Conservation (phyloP, 225 moss, liverwort and hornwort species). For the Pleurozium schreberi region DNA sequence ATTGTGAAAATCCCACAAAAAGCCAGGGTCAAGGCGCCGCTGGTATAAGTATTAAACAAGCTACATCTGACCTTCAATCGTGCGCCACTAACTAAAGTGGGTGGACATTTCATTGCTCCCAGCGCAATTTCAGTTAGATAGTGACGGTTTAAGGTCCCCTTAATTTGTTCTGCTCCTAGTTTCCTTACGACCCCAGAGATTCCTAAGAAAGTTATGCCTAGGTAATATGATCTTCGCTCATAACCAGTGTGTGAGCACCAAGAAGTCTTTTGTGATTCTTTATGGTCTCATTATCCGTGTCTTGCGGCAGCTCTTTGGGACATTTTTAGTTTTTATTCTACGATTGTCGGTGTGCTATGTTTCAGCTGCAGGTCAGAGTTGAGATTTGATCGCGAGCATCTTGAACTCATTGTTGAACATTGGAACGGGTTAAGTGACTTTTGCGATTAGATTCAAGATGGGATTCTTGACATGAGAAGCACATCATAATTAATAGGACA, state of each 20-base stretch:
- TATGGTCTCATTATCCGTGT: neutral
- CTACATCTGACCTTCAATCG: neutral
- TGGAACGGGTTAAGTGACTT: too few species aligned
- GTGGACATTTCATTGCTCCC: neutral
- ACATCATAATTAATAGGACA: too few species aligned
- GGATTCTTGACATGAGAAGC: too few species aligned
- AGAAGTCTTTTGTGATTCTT: neutral
- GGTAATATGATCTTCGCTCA: neutral
- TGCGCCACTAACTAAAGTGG: neutral
- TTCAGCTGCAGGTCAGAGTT: neutral
- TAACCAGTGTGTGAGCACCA: neutral
- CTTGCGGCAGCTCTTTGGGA: neutral
- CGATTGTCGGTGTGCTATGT: neutral
- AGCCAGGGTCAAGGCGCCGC: neutral
- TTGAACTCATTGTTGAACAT: neutral
- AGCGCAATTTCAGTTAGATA: neutral
- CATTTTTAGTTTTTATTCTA: neutral
- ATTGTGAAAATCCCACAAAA: neutral
- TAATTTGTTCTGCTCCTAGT: neutral
- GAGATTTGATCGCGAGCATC: neutral
- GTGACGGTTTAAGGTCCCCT: too few species aligned
- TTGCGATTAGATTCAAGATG: too few species aligned
- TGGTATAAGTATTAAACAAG: neutral
- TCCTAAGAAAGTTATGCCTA: neutral
- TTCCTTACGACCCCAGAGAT: neutral